A percentile compares a stretch with the other conserved stretches of the same genome.
Evolutionary conservation across 2,329 filamentous ascomycete species (phyloP).

Genomic region (Penicillium sclerotiorum): DNA sequence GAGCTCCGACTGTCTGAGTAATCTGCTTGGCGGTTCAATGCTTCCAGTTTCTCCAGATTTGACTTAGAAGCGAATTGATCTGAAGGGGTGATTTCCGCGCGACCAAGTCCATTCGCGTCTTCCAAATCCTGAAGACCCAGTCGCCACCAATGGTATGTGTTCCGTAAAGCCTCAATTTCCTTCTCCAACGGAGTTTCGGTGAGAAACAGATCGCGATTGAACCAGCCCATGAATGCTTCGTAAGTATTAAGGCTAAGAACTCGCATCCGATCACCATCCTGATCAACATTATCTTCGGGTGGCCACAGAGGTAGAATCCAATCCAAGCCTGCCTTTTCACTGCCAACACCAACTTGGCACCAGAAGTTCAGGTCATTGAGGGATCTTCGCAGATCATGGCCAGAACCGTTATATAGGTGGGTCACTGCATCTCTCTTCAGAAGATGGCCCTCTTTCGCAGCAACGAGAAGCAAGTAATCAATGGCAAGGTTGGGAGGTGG

Average conservation of each 20-base stretch:
- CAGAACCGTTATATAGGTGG: slow-evolving; percentile 69
- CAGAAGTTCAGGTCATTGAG: slow-evolving; percentile 89
- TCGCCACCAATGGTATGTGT: slow-evolving; percentile 69
- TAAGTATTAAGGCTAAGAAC: slow-evolving; percentile 84
- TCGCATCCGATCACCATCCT: slow-evolving; percentile 68
- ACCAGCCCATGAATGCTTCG: slow-evolving; percentile 72
- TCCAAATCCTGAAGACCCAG: slow-evolving; percentile 65
- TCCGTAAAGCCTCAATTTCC: slow-evolving; percentile 65
- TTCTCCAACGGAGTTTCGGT: slow-evolving; percentile 44
- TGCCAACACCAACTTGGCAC: slow-evolving; percentile 95
- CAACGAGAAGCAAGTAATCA: slow-evolving; percentile 79
- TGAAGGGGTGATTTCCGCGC: slow-evolving; percentile 26
- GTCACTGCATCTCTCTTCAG: slow-evolving; percentile 68
- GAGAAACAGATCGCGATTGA: slow-evolving; percentile 63
- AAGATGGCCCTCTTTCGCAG: slow-evolving; percentile 86
- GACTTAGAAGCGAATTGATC: slow-evolving; percentile 14
- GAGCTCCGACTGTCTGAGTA: slow-evolving; percentile 39
- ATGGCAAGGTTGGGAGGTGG: slow-evolving; percentile 69
- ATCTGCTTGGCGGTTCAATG: slow-evolving; percentile 30
- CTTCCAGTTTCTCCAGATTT: slow-evolving; percentile 29
- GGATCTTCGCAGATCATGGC: slow-evolving; percentile 74
- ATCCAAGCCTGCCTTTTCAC: slow-evolving; percentile 81
- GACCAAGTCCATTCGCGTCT: slow-evolving; percentile 45
- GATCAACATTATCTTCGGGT: slow-evolving; percentile 68
- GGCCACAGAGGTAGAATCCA: slow-evolving; percentile 86